Evolutionary conservation across 2,329 filamentous ascomycete species (phyloP).

Genomic region (Phialocephala sp.): DNA sequence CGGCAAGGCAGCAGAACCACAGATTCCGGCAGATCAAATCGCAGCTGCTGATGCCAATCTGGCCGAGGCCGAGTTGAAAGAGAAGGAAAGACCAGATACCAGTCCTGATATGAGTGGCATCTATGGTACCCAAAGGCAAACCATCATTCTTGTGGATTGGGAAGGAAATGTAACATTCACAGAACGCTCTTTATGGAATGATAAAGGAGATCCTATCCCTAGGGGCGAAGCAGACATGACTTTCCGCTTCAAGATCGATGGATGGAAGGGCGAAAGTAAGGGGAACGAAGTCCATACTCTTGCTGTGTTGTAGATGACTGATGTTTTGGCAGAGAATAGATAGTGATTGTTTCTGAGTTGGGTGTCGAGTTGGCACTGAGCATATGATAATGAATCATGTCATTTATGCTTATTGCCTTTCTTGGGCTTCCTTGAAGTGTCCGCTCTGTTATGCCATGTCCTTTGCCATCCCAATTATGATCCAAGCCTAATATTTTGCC

Average conservation of each 20-base stretch:
- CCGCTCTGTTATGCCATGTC: no score
- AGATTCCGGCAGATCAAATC: conserved; percentile 41
- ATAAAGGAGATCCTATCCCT: conserved; percentile 58
- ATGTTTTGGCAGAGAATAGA: conserved; percentile 17
- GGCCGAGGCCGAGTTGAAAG: conserved; percentile 40
- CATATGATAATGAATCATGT: conserved; percentile 10
- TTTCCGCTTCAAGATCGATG: conserved; percentile 62
- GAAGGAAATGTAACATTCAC: conserved; percentile 64
- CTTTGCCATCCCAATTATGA: no score
- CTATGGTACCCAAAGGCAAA: conserved; percentile 71
- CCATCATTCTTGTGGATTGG: conserved; percentile 66
- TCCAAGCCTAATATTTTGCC: no score
- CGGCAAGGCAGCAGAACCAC: conserved; percentile 46
- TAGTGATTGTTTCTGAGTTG: neutral
- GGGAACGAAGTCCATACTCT: conserved; percentile 31
- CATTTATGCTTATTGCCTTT: neutral
- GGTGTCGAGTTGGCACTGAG: neutral
- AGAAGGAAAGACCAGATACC: conserved; percentile 45
- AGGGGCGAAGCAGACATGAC: conserved; percentile 61
- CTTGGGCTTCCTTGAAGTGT: no score
- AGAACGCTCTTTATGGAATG: conserved; percentile 66
- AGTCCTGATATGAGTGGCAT: conserved; percentile 57
- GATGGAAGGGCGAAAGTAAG: conserved; percentile 43
- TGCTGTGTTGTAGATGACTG: conserved; percentile 33
- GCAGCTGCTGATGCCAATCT: conserved; percentile 39